Conservation (phyloP, 2,329 filamentous ascomycete species). For the Penicillium sp. region DNA sequence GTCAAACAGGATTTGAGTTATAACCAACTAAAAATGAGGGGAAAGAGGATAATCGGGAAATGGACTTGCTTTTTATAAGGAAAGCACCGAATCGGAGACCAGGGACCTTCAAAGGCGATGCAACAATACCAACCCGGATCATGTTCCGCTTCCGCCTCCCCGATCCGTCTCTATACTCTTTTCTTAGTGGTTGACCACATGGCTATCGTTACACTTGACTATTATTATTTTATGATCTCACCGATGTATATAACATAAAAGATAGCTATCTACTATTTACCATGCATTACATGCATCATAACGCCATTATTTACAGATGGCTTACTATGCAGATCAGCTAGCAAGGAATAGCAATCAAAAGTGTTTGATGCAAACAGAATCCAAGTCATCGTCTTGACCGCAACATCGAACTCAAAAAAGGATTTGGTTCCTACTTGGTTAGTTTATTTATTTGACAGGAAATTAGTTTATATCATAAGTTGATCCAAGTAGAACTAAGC, state of each 20-base stretch:
- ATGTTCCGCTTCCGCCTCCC: slow-evolving; percentile 28
- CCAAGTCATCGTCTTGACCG: neutral
- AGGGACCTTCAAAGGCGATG: slow-evolving; percentile 1
- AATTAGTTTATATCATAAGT: too few relatives aligned
- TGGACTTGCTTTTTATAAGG: slow-evolving; percentile 20
- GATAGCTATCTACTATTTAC: neutral
- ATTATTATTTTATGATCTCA: neutral
- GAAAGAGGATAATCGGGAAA: neutral
- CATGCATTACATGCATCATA: neutral
- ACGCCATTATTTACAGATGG: neutral
- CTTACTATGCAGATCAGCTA: neutral
- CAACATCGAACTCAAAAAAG: neutral
- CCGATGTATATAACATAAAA: neutral
- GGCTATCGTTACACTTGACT: neutral
- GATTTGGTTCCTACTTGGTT: neutral
- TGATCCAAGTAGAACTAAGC: neutral
- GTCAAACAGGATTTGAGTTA: neutral
- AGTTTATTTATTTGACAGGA: neutral
- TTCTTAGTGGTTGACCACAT: neutral
- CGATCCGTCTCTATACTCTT: slow-evolving; percentile 9
- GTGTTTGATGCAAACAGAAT: neutral
- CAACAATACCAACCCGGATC: slow-evolving; percentile 10
- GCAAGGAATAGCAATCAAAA: neutral
- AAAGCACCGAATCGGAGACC: slow-evolving; percentile 2
- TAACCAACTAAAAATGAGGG: neutral